Conservation (phyloP, 352 stramenopile species). For the Globisporangium paroecandrum region DNA sequence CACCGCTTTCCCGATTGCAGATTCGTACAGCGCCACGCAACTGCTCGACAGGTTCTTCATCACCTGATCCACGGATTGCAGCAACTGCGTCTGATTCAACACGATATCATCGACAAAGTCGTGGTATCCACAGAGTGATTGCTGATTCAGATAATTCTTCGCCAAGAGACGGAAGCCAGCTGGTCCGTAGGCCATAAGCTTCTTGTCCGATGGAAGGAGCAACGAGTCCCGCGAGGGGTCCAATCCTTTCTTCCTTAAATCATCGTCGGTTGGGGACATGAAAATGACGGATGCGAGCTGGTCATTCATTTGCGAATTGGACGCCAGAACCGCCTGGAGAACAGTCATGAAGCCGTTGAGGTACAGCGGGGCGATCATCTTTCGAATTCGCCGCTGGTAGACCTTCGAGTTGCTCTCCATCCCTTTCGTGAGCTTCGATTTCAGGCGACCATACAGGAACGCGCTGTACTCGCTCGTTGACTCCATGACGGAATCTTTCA, state of each 20-base stretch:
- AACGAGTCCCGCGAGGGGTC: conserved; percentile 27
- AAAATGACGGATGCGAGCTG: conserved; percentile 45
- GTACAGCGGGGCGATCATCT: conserved; percentile 39
- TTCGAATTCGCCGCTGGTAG: conserved; percentile 35
- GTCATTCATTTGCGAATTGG: conserved; percentile 39
- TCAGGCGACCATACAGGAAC: conserved; percentile 32
- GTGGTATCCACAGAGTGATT: conserved; percentile 47
- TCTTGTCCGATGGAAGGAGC: conserved; percentile 32
- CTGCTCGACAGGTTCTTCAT: conserved; percentile 46
- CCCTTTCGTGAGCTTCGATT: conserved; percentile 32
- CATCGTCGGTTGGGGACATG: conserved; percentile 42
- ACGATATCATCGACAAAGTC: conserved; percentile 61
- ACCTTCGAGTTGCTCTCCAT: conserved; percentile 25
- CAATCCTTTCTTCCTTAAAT: conserved; percentile 28
- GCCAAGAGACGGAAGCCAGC: conserved; percentile 29
- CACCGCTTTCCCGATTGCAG: conserved; percentile 34
- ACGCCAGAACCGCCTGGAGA: conserved; percentile 33
- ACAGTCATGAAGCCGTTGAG: conserved; percentile 39
- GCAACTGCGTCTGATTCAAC: conserved; percentile 38
- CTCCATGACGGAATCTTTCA: conserved; percentile 25
- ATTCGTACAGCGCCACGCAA: conserved; percentile 45
- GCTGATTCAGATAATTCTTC: conserved; percentile 35
- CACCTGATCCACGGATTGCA: conserved; percentile 37
- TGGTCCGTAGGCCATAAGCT: conserved; percentile 28
- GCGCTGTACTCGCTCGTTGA: conserved; percentile 37